Evolutionary conservation across 73 alveolate genomes (phyloP).

Genomic region (Durusdinium trenchii): DNA sequence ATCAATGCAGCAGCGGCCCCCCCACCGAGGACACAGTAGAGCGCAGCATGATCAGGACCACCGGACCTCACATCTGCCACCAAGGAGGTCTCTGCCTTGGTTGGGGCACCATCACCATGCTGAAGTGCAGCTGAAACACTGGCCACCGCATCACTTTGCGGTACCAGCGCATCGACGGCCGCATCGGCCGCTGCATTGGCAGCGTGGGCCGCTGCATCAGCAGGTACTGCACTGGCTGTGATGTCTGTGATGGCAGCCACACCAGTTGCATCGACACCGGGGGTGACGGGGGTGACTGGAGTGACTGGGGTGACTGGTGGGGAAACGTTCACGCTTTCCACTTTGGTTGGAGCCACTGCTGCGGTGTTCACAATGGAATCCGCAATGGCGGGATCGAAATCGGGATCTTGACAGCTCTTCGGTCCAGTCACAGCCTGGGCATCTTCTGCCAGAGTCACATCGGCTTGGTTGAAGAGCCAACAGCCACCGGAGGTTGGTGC

Average conservation of each 20-base stretch:
- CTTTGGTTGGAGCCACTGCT: not conserved
- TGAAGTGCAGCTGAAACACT: not conserved
- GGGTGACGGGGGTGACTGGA: not conserved
- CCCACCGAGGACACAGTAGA: conserved; percentile 35
- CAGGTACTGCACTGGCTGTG: not conserved
- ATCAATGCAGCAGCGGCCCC: conserved; percentile 19
- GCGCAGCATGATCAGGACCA: not conserved
- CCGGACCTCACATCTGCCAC: not conserved
- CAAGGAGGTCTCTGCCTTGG: not conserved
- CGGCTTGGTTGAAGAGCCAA: conserved; percentile 45
- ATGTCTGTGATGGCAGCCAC: not conserved
- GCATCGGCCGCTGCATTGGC: not conserved
- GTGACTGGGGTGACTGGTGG: not conserved
- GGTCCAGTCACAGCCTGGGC: conserved; percentile 24
- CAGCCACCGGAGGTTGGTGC: conserved; percentile 12
- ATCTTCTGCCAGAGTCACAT: conserved; percentile 2
- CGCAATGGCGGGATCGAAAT: not conserved
- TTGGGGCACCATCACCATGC: too few species aligned
- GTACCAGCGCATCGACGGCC: not conserved
- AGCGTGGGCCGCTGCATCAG: not conserved
- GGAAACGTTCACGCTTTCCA: not conserved
- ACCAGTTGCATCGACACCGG: not conserved
- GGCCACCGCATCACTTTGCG: too few species aligned
- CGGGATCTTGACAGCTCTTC: conserved; percentile 26
- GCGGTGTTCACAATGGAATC: too few species aligned